Evolutionary conservation across 495 filamentous ascomycete genomes (phyloP), one percentile per base, ranked within the genome.

Genomic region (Xylaria cubensis): DNA sequence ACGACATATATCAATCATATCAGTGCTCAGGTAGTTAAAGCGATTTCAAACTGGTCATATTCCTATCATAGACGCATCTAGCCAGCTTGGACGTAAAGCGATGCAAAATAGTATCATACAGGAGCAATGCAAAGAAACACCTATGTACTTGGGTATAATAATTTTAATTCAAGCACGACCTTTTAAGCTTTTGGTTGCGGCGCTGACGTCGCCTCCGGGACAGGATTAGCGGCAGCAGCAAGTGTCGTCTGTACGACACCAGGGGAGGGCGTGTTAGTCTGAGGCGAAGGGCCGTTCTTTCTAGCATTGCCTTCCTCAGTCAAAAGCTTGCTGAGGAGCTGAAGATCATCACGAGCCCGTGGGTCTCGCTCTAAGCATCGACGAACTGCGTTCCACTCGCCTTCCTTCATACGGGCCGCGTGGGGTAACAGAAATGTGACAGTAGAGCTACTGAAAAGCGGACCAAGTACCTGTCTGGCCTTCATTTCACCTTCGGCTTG

Each of bases 401-500:
- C 79, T 17, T 86, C 82, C 42, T 88, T 83, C 82, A 90, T 91
- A 24, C 85, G 85, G 7, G 88, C 88, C 1, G 89, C 90, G 64
- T 92, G 89, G 13, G 89, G 87, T 19, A 94, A 82, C 8, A 94
- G 80, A 74, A 92, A 89, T n/a, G 84, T 81, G 6, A 94, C 88
- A 0, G 90, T 90, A 1, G 91, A 90, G 12, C 88, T 86, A 26
- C 82, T 80, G 21, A 89, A 88, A 46, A 91, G 84, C 3, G 74
- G 71, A 0, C 91, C 91, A 1, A 94, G 83, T 0, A 92, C 86
- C 56, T 89, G 84, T 5, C 85, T 79, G 13, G 89, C 89, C 24
- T 83, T 81, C 36, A 78, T 79, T 74, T 87, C 83, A 19, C 88
- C 89, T 41, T 76, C 76, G 0, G 77, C 78, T 44, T 82, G 80